Base-by-base conservation (phyloP, 1,284 basidiomycete genomes). In the Salmacisia buchloeana region DNA sequence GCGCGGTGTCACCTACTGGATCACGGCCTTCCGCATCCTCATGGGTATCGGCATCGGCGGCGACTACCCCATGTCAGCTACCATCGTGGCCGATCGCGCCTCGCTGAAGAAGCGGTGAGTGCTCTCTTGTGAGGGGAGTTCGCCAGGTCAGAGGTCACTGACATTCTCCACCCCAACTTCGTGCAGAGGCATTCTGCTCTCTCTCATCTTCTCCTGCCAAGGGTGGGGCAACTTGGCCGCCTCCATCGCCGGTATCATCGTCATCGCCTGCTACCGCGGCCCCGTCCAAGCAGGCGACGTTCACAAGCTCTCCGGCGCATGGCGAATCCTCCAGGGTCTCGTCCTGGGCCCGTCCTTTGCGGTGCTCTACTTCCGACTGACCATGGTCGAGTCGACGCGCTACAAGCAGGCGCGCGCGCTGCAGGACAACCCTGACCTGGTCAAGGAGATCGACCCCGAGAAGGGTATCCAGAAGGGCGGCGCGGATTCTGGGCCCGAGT, bases 381-480 rank as follows among this genome's bases (percentile, higher is more conserved):
- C 77, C 63, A 67, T 75, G 39, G 71, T 82, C 64, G 83, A 83
- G 74, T 84, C 83, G 13, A 74, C 90, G 36, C 89, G 90, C 70
- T 93, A 89, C 84, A 92, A 90, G 64, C 90, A 92, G 87, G 90
- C 92, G 9, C 70, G 74, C 59, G 70, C 70, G 81, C 85, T 92
- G 70, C 89, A 92, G 82, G 86, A 89, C 65, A 90, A 92, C 81
- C 84, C 91, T 66, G 83, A 85, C 5, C 36, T 38, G 7, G 63
- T 71, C 59, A 65, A 69, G 63, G 83, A 85, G 72, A 87, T 88
- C 75, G 89, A 89, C 10, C 74, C 85, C 13, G 81, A 84, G 60
- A 88, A 90, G 76, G 87, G 88, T 68, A 60, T 71, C 52, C 62
- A 70, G 65, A 71, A 69, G 39, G 29, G 23, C 54, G 65, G 63